Percentiles rank a stretch among this genome's conserved stretches.
Evolutionary conservation across 345 rosid species (phyloP).

Genomic region (Geranium brycei): DNA sequence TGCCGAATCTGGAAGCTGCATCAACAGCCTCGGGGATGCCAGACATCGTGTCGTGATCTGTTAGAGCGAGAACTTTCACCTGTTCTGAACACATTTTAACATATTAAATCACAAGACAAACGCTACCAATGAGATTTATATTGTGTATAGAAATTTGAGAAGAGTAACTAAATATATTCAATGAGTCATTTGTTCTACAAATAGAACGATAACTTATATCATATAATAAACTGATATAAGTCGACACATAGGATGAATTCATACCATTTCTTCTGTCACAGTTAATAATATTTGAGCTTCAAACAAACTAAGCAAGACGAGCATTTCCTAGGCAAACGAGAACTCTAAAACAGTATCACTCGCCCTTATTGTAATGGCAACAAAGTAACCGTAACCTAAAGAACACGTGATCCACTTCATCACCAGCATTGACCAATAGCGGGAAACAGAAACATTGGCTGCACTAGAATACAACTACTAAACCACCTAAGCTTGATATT

Average conservation of each 20-base stretch:
- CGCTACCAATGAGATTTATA: background rate
- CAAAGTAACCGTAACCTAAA: background rate
- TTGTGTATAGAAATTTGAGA: background rate
- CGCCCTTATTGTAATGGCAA: too few species aligned
- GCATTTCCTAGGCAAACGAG: background rate
- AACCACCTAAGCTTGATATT: background rate
- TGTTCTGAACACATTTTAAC: conserved; percentile 33
- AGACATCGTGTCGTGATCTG: conserved; percentile 87
- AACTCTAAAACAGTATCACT: too few species aligned
- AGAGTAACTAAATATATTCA: background rate
- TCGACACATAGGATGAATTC: background rate
- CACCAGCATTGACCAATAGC: background rate
- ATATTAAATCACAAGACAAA: conserved; percentile 14
- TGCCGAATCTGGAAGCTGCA: conserved; percentile 58
- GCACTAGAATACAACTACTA: too few species aligned
- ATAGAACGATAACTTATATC: background rate
- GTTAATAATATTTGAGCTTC: background rate
- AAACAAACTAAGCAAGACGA: background rate
- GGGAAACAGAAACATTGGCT: too few species aligned
- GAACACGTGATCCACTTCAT: background rate
- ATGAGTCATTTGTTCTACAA: background rate
- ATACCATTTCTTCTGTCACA: too few species aligned
- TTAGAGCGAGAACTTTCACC: conserved; percentile 93
- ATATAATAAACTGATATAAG: background rate
- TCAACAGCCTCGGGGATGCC: conserved; percentile 87